Percentiles rank a stretch among this genome's conserved stretches.
Evolutionary conservation across 768 basidiomycete species (phyloP).

Genomic region (Boletellus emodensis): DNA sequence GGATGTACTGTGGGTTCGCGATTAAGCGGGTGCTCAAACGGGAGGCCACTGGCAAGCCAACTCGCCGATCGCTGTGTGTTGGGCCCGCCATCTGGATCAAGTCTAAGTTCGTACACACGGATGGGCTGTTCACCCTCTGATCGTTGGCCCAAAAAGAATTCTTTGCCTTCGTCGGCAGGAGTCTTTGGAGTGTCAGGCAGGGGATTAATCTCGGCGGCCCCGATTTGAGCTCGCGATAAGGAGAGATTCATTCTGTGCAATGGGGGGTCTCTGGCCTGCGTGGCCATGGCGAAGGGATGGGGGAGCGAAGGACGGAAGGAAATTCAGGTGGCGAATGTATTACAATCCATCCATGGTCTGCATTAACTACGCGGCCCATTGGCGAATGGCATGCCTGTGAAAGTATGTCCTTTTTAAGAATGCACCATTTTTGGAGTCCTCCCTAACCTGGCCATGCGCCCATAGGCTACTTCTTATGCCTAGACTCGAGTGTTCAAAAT

Average conservation of each 20-base stretch:
- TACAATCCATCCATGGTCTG: too few relatives aligned
- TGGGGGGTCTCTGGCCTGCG: neutral
- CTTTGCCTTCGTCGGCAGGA: slow-evolving; percentile 89
- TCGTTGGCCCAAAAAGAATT: slow-evolving; percentile 69
- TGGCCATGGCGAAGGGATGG: slow-evolving; percentile 15
- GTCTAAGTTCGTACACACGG: slow-evolving; percentile 77
- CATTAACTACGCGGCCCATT: too few relatives aligned
- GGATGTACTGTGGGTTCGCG: slow-evolving; percentile 69
- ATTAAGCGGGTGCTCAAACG: slow-evolving; percentile 6
- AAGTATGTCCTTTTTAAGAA: neutral
- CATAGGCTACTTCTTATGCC: too few relatives aligned
- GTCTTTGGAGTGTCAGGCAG: slow-evolving; percentile 67
- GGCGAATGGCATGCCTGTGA: neutral
- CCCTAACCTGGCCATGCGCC: too few relatives aligned
- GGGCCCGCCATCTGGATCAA: slow-evolving; percentile 91
- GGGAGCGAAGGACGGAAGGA: neutral
- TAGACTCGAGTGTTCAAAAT: too few relatives aligned
- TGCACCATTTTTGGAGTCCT: too few relatives aligned
- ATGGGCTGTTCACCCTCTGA: slow-evolving; percentile 58
- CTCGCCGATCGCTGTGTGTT: slow-evolving; percentile 78
- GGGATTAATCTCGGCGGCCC: neutral
- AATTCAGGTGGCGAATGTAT: neutral
- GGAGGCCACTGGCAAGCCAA: slow-evolving; percentile 9
- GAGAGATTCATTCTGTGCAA: slow-evolving; percentile 12
- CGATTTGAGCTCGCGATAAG: slow-evolving; percentile 10